Base-by-base conservation (phyloP, 2,329 filamentous ascomycete genomes). In the Penicillium nordicum region DNA sequence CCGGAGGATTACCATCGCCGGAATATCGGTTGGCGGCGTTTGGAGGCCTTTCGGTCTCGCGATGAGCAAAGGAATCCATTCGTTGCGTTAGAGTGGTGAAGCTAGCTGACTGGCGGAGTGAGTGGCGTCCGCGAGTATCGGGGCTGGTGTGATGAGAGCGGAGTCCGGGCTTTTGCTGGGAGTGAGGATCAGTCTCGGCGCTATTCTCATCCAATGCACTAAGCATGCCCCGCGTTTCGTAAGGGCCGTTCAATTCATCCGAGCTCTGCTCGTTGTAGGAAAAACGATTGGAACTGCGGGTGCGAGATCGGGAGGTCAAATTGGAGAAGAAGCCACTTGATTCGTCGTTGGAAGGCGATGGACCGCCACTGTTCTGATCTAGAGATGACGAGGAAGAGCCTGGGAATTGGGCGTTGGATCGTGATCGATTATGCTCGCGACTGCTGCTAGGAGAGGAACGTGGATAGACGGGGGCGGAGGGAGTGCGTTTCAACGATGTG, bases 1-100 rank as follows among this genome's bases (percentile, higher is more conserved):
- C 88, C 42, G 81, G 75, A 53, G 88, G 84, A 66, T 83, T 85
- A 59, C 78, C 80, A 75, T 96, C 90, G 74, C 94, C 90, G 16
- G 90, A 94, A 72, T 87, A 88, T 63, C 90, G 81, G 76, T 94
- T 91, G 40, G 85, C 80, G 60, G 86, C 80, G 61, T 79, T 81
- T 43, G 79, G 75, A 57, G 83, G 77, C 63, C 83, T 76, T 58
- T 76, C 75, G 49, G 68, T 65, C 50, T 80, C 78, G 41, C 73
- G 69, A 57, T 76, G 75, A 48, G 67, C 75, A 63, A 73, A 78
- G 67, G 71, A 74, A 67, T 82, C 82, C 76, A 83, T 80, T 45
- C 77, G 74, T 67, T 79, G 80, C 16, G 70, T 65, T 64, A 79
- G 74, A 61, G 78, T 74, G 44, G 84, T 80, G 70, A 87, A 88